Evolutionary conservation across 495 filamentous ascomycete species (phyloP).

Genomic region (Amorphotheca resinae): DNA sequence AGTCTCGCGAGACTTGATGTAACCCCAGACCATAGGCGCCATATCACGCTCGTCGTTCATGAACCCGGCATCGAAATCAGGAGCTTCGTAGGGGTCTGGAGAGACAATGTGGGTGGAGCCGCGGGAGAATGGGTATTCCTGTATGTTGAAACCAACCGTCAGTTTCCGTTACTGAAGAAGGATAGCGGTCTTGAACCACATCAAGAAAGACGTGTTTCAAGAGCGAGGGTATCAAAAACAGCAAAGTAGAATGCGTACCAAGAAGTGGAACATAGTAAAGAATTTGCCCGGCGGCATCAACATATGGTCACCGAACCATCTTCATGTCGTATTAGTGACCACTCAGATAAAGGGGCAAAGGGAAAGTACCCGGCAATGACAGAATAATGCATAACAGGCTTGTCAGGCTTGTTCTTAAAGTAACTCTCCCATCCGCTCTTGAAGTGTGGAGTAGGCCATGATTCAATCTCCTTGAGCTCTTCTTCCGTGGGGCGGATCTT

Average conservation of each 20-base stretch:
- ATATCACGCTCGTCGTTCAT: conserved; percentile 80
- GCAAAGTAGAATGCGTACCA: conserved; percentile 36
- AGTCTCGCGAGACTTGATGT: conserved; percentile 74
- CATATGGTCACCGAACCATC: conserved; percentile 57
- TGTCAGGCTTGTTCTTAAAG: conserved; percentile 77
- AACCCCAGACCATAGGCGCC: conserved; percentile 75
- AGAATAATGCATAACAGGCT: conserved; percentile 76
- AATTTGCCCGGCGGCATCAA: conserved; percentile 66
- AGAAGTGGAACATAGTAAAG: conserved; percentile 82
- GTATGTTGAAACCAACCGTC: conserved; percentile 12
- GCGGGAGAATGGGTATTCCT: conserved; percentile 73
- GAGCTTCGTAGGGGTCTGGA: conserved; percentile 56
- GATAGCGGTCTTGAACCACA: not conserved
- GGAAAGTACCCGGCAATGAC: conserved; percentile 43
- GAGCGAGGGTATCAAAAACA: too few species aligned
- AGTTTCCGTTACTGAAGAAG: not conserved
- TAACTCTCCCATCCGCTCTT: conserved; percentile 61
- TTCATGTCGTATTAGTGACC: conserved; percentile 11
- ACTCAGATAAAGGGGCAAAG: not conserved
- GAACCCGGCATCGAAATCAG: conserved; percentile 75
- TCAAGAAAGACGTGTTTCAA: too few species aligned
- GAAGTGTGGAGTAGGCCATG: conserved; percentile 56
- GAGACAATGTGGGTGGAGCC: conserved; percentile 61
- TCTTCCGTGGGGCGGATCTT: conserved; percentile 62
- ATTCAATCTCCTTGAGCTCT: conserved; percentile 55